These are phyloP conservation scores for Floccularia luteovirens DNA, from an alignment of 768 basidiomycete species.

Conservation along the genomic window DNA sequence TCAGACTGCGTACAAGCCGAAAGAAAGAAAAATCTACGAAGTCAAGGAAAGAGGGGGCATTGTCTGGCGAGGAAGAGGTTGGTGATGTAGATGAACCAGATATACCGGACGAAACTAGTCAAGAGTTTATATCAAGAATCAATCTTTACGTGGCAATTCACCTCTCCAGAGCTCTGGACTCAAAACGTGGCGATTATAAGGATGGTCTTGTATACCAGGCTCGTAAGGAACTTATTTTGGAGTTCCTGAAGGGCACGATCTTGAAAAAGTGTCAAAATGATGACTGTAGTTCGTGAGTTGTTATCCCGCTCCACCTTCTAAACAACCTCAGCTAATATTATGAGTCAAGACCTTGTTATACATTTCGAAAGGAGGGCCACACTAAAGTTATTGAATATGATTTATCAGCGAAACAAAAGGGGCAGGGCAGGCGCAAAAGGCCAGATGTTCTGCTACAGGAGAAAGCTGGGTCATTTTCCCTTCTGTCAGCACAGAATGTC, in stretches of 20 bases:
- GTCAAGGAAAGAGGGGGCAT: slow-evolving; percentile 23
- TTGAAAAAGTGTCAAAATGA: slow-evolving; percentile 70
- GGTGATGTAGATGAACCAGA: slow-evolving; percentile 30
- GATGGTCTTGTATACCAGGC: slow-evolving; percentile 82
- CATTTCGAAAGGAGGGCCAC: slow-evolving; percentile 89
- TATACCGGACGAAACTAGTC: slow-evolving; percentile 45
- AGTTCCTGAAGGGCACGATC: slow-evolving; percentile 68
- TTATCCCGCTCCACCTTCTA: too few relatives aligned
- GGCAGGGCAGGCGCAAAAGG: slow-evolving; percentile 47
- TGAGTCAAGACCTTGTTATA: slow-evolving; percentile 58
- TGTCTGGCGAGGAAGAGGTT: slow-evolving; percentile 28
- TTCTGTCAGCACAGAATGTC: slow-evolving; percentile 9
- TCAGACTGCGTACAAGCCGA: slow-evolving; percentile 35
- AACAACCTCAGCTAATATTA: slow-evolving; percentile 3
- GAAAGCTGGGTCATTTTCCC: slow-evolving; percentile 23
- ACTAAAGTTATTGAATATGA: slow-evolving; percentile 95
- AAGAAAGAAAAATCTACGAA: slow-evolving; percentile 22
- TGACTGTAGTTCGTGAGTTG: slow-evolving; percentile 73
- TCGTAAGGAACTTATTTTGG: slow-evolving; percentile 73
- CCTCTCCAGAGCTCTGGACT: slow-evolving; percentile 35
- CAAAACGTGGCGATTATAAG: slow-evolving; percentile 81
- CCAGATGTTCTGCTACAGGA: slow-evolving; percentile 68
- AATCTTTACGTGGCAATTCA: slow-evolving; percentile 61
- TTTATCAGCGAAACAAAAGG: slow-evolving; percentile 73
- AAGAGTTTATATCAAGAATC: slow-evolving; percentile 55